Base-by-base conservation (phyloP, 495 filamentous ascomycete species). In the Darksidea phi region DNA sequence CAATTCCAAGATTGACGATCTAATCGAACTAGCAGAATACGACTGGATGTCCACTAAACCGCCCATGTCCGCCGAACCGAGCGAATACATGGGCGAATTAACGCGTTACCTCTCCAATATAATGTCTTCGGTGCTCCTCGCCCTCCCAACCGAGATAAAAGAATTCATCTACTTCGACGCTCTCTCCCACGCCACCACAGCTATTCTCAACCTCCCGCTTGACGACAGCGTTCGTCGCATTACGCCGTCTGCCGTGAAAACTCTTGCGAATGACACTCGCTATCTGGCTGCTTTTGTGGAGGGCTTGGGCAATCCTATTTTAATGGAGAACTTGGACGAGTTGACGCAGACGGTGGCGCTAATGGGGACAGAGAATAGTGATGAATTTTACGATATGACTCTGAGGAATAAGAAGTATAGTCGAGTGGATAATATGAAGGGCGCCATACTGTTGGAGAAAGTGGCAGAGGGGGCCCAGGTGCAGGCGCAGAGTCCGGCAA, bases 161-260 rank as follows among this genome's bases (percentile, higher is more conserved):
- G 90, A 95, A 70, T 82, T 97, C 32, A 96, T 98, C 60, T 97
- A 97, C 74, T 97, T 97, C 65, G 93, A 97, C 71, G 95, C 95
- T 1, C 80, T 98, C 56, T 89, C 85, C 57, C 93, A 97, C 72
- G 90, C 95, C 5, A 86, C 90, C 7, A 86, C 86, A 57, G 89
- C 86, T 76, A 94, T 98, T 32, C 76, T 98, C 46, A 84, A 85
- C n/a, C 85, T 95, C 52, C 90, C 94, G 1, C 79, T 97, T 6
- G 88, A 89, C 11, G 77, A 84, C 0, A 83, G 86, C 20, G 90
- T 96, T 47, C 89, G 82, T 64, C 83, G 80, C 61, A 97, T 98
- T 72, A 95, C 91, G 59, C 86, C 89, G 12, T 87, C 91, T 60
- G 95, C 91, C 13, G 89, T 95, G 11, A 74, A 82, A 6, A 86